Evolutionary conservation across 768 basidiomycete species (phyloP), one percentile per base, ranked within the genome.

Genomic region (Crassisporium funariophilum): DNA sequence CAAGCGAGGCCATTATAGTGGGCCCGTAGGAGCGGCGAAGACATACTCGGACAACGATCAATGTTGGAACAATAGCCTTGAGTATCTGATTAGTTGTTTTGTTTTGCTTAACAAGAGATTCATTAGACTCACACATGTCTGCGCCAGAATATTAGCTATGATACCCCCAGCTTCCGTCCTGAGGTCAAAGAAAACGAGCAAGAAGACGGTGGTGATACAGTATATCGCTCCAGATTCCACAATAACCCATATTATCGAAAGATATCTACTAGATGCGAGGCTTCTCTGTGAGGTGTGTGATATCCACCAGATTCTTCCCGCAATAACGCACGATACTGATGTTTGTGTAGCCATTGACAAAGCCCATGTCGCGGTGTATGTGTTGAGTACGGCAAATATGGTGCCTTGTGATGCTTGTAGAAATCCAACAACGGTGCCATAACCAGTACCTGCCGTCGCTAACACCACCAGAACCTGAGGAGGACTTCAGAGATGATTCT

Each of bases 211-310:
- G 6, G 53, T 48, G 21, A 50, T 5, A 27, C 47, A 46, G 27
- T 60, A 55, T 13, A 57, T 44, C 4, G 47, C 49, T 12, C 58
- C 55, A 4, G 55, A 60, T 29, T 57, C 55, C 15, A 60, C 36
- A 12, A 60, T 42, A 12, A 49, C 49, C 44, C 50, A 50, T 15
- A 53, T 42, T 11, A 56, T 29, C 12, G 54, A 24, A 22, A 46
- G 31, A 27, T 55, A 50, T 5, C 47, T 23, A 3, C n/a, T n/a
- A n/a, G 45, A 35, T n/a, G 27, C 45, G 5, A 38, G 39, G n/a
- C 39, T 17, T 35, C n/a, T 25, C 7, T 40, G 33, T 8, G 35
- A 43, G 39, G 12, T 40, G 16, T 52, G 34, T 31, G 52, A 39
- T 9, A 45, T 41, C 46, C 29, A 46, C 47, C 49, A 51, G 13